Conservation (phyloP, 306 rosid genomes). For the Astragalus glycyphyllos region DNA sequence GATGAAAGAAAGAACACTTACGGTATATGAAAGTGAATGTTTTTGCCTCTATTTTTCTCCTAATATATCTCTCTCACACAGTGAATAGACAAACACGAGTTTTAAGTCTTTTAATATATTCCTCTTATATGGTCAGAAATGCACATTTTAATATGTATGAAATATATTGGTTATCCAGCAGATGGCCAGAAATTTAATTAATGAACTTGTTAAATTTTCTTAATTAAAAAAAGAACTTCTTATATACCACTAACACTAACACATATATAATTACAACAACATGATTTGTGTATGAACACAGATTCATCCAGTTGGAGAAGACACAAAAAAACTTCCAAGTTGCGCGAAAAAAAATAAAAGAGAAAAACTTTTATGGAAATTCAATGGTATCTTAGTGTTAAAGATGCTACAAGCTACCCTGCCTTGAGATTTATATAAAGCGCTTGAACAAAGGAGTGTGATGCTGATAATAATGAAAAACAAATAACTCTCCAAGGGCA, state of each 20-base stretch:
- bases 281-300: not conserved
- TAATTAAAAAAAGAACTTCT: not conserved
- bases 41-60: not conserved
- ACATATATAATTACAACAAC: too few species aligned
- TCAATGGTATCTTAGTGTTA: constrained; percentile 11
- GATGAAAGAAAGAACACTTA: constrained; percentile 5
- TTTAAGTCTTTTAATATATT: constrained; percentile 13
- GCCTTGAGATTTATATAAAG: constrained; percentile 25
- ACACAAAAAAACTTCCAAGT: constrained; percentile 10
- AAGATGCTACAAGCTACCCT: constrained; percentile 27
- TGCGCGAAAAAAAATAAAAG: constrained; percentile 1
- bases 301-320: constrained; percentile 23
- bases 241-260: too few species aligned
- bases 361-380: constrained; percentile 4
- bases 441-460: constrained; percentile 3
- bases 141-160: constrained; percentile 6
- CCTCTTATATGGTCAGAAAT: constrained; percentile 35
- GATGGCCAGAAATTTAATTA: not conserved
- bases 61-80: constrained; percentile 35
- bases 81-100: constrained; percentile 5
- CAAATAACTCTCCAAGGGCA: constrained; percentile 24
- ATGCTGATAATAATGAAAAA: not conserved
- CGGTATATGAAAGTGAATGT: constrained; percentile 32
- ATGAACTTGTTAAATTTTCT: constrained; percentile 5
- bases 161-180: constrained; percentile 29